Conservation (phyloP, 495 filamentous ascomycete species). For the Aspergillus bridgeri region DNA sequence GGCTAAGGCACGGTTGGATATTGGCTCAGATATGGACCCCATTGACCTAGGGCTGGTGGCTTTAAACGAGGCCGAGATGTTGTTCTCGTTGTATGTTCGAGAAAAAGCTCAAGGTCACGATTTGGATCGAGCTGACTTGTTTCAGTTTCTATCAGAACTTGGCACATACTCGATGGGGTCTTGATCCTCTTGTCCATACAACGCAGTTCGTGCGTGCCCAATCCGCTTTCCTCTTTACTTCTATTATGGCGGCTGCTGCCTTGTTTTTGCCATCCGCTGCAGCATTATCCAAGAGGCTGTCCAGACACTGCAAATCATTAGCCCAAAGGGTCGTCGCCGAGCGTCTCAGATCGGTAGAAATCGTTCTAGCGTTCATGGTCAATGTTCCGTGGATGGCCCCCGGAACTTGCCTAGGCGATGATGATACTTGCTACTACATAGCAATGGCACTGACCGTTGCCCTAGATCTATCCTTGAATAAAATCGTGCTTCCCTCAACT, state of each 20-base stretch:
- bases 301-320: constrained; percentile 60
- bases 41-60: constrained; percentile 64
- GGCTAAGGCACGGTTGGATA: constrained; percentile 56
- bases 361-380: constrained; percentile 72
- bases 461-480: constrained; percentile 65
- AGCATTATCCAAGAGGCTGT: constrained; percentile 60
- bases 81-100: constrained; percentile 58
- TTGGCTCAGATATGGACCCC: constrained; percentile 61
- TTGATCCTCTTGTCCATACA: constrained; percentile 63
- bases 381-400: constrained; percentile 75
- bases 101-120: neutral
- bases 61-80: constrained; percentile 54
- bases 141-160: constrained; percentile 65
- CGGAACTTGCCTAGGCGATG: constrained; percentile 62
- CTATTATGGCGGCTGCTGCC: constrained; percentile 61
- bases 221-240: constrained; percentile 69
- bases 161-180: constrained; percentile 70
- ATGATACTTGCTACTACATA: constrained; percentile 69
- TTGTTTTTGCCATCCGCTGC: constrained; percentile 60
- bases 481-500: constrained; percentile 56
- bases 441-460: constrained; percentile 66
- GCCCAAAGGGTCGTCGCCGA: constrained; percentile 56
- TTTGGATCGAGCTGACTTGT: constrained; percentile 4
- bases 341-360: constrained; percentile 64
- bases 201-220: constrained; percentile 60